phyloP scores from a whole-genome alignment of 208 protist species.

The Angomonas ambiguus region DNA sequence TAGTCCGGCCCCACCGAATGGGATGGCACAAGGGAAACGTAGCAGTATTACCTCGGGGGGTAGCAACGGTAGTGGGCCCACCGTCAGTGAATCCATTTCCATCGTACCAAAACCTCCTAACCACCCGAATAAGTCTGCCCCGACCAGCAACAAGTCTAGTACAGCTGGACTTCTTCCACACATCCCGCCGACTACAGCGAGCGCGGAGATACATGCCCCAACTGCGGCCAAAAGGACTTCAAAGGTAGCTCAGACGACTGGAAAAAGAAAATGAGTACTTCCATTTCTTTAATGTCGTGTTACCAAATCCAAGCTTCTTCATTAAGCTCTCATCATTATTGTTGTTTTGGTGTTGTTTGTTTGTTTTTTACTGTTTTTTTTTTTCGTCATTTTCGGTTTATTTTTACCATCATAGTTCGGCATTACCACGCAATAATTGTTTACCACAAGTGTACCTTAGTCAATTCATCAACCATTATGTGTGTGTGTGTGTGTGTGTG shows the following conservation, averaged over 20 bases:
- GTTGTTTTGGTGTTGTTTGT: background rate
- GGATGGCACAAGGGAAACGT: background rate
- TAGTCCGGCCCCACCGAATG: background rate
- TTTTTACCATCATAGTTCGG: slow-evolving; percentile 2
- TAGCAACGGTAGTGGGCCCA: background rate
- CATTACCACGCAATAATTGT: background rate
- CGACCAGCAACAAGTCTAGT: background rate
- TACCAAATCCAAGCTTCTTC: too few species aligned
- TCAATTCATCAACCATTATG: background rate
- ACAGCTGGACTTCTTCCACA: background rate
- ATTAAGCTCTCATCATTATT: background rate
- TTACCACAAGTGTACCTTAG: slow-evolving; percentile 3
- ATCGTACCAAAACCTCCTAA: background rate
- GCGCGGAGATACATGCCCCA: slow-evolving; percentile 4
- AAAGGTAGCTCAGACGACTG: background rate
- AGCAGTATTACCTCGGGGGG: background rate
- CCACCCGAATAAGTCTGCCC: background rate
- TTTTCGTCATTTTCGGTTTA: slow-evolving; percentile 11
- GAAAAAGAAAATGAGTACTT: background rate
- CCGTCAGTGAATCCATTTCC: background rate
- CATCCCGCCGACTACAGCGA: background rate
- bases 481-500: slow-evolving; percentile 6
- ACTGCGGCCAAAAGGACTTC: background rate
- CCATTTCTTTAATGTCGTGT: background rate
- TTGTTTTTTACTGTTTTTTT: slow-evolving; percentile 15